Conservation (phyloP, 2,329 filamentous ascomycete species). For the Aspergillus calidoustus region DNA sequence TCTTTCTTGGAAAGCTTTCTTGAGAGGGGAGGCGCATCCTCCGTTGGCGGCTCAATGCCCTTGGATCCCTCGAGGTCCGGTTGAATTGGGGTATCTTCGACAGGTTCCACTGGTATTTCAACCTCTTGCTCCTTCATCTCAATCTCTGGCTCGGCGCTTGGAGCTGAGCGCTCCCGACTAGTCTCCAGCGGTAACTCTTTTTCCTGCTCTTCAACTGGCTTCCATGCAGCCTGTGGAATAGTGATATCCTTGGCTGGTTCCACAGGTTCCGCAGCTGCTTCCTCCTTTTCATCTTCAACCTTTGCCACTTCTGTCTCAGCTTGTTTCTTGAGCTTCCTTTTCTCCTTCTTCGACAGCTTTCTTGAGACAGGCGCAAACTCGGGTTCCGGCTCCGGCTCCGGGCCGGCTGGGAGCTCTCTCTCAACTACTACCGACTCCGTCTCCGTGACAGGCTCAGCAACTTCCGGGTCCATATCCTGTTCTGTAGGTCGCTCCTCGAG, state of each 20-base stretch:
- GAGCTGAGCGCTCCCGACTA: not conserved
- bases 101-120: not conserved
- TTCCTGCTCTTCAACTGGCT: not conserved
- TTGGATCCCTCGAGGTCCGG: not conserved
- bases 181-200: not conserved
- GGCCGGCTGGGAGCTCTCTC: not conserved
- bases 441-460: not conserved
- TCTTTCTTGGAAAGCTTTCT: slow-evolving; percentile 39
- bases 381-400: slow-evolving; percentile 8
- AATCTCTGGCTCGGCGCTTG: not conserved
- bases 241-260: slow-evolving; percentile 3
- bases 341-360: slow-evolving; percentile 44
- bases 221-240: not conserved
- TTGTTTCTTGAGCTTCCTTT: slow-evolving; percentile 39
- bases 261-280: slow-evolving; percentile 5
- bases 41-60: not conserved
- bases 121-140: not conserved
- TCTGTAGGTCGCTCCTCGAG: not conserved
- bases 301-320: slow-evolving; percentile 15
- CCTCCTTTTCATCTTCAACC: slow-evolving; percentile 13
- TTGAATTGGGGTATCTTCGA: not conserved
- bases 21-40: slow-evolving; percentile 22
- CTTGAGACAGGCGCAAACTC: slow-evolving; percentile 21
- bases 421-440: not conserved
- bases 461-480: not conserved